A percentile compares a stretch with the other conserved stretches of the same genome.
These are phyloP conservation scores for Calonectria crousiana DNA, from an alignment of 2,329 filamentous ascomycete genomes.

Conservation along the genomic window DNA sequence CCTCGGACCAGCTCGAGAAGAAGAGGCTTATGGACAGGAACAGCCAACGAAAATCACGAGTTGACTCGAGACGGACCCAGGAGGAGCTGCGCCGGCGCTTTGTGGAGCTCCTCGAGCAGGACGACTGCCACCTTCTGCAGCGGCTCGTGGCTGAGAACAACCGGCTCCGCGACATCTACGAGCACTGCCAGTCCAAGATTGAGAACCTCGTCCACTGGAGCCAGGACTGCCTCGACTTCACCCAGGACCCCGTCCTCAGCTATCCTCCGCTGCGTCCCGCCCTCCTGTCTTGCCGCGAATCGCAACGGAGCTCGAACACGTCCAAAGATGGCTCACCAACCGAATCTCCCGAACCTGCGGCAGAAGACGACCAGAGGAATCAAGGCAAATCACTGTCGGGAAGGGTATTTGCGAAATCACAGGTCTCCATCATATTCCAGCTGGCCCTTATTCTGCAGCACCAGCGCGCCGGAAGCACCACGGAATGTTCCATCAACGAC, in stretches of 20 bases:
- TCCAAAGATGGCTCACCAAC: neutral
- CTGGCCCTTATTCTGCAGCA: neutral
- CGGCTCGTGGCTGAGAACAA: neutral
- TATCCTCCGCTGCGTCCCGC: neutral
- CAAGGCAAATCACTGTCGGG: neutral
- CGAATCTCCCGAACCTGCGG: neutral
- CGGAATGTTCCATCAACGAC: neutral
- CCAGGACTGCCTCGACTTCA: neutral
- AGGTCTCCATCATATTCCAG: neutral
- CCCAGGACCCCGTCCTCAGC: neutral
- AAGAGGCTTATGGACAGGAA: neutral
- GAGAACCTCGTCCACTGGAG: neutral
- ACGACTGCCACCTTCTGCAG: neutral
- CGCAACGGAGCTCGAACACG: neutral
- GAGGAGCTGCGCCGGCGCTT: neutral
- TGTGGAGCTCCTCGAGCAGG: neutral
- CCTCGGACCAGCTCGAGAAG: neutral
- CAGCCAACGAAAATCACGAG: neutral
- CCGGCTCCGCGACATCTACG: neutral
- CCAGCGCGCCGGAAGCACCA: neutral
- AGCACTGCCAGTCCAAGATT: neutral
- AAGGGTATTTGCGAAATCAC: neutral
- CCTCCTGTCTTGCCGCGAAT: neutral
- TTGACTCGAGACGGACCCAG: neutral
- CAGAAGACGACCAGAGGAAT: neutral